A percentile compares a stretch with the other conserved stretches of the same genome.
Conservation (phyloP, 2,329 filamentous ascomycete species). For the Gnomoniopsis sp. region DNA sequence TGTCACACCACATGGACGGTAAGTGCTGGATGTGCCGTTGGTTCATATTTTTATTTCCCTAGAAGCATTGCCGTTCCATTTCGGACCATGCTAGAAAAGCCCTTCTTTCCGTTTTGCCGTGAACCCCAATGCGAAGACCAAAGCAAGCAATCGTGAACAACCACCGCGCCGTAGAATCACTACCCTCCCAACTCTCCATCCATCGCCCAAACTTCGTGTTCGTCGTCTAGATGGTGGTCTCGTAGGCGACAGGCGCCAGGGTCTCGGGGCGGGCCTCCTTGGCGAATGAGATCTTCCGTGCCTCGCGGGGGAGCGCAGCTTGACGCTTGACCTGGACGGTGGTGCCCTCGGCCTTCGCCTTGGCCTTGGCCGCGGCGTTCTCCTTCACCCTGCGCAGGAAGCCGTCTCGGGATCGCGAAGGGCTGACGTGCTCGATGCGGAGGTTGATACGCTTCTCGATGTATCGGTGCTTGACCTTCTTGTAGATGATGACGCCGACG, state of each 20-base stretch:
- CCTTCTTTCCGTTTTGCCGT: constrained; percentile 28
- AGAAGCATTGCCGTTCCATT: constrained; percentile 31
- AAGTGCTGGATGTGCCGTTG: constrained; percentile 23
- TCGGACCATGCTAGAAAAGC: constrained; percentile 29
- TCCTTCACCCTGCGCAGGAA: constrained; percentile 96
- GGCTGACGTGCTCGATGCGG: constrained; percentile 93
- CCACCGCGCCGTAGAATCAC: constrained; percentile 5
- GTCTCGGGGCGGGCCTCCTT: constrained; percentile 88
- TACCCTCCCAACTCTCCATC: constrained; percentile 22
- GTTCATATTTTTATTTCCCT: constrained; percentile 30
- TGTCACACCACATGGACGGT: constrained; percentile 8
- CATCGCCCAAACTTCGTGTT: constrained; percentile 24
- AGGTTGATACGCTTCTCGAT: constrained; percentile 99
- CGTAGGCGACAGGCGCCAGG: constrained; percentile 87
- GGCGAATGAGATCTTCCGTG: constrained; percentile 68
- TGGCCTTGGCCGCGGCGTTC: constrained; percentile 87
- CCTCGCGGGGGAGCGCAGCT: constrained; percentile 74
- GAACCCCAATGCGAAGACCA: constrained; percentile 31
- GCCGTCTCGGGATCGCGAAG: constrained; percentile 93
- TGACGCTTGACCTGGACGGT: constrained; percentile 92
- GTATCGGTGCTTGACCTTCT: constrained; percentile 99
- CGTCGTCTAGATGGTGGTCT: constrained; percentile 85
- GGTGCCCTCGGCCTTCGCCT: constrained; percentile 87
- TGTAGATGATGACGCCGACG: constrained; percentile 98
- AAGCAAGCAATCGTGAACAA: constrained; percentile 26